These are phyloP conservation scores for Boletus bicolor DNA, from an alignment of 768 basidiomycete species.

Conservation along the genomic window DNA sequence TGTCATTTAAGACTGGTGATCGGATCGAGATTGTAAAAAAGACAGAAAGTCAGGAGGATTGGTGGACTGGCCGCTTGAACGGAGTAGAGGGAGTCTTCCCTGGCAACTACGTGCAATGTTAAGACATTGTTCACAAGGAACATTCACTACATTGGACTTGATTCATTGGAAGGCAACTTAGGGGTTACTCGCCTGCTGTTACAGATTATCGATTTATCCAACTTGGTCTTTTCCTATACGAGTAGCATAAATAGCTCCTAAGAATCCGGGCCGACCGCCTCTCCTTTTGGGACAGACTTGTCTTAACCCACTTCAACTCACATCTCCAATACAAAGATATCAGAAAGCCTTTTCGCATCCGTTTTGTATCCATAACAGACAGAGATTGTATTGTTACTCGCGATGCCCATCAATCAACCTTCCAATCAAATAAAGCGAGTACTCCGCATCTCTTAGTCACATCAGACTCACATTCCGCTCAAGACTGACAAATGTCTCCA, in stretches of 20 bases:
- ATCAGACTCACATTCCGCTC: background rate
- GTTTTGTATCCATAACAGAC: background rate
- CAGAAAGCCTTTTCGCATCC: background rate
- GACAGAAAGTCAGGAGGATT: constrained; percentile 82
- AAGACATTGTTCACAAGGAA: background rate
- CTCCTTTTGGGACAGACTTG: background rate
- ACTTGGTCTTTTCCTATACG: background rate
- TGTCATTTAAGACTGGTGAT: constrained; percentile 87
- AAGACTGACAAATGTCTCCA: constrained; percentile 94
- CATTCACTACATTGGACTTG: background rate
- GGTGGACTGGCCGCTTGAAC: constrained; percentile 93
- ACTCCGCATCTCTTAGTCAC: background rate
- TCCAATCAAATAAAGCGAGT: constrained; percentile 85
- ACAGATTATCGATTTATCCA: background rate
- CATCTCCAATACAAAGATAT: background rate
- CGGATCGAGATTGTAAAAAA: constrained; percentile 86
- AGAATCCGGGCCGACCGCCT: constrained; percentile 9
- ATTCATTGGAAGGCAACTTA: background rate
- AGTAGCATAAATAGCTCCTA: constrained; percentile 16
- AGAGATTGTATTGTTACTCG: too few species aligned
- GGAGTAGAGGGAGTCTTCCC: constrained; percentile 89
- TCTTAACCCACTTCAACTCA: background rate
- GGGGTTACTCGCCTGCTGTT: background rate
- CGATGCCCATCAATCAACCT: constrained; percentile 68
- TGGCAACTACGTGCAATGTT: constrained; percentile 46